Conservation (phyloP, 352 stramenopile genomes). For the Phytophthora pisi region DNA sequence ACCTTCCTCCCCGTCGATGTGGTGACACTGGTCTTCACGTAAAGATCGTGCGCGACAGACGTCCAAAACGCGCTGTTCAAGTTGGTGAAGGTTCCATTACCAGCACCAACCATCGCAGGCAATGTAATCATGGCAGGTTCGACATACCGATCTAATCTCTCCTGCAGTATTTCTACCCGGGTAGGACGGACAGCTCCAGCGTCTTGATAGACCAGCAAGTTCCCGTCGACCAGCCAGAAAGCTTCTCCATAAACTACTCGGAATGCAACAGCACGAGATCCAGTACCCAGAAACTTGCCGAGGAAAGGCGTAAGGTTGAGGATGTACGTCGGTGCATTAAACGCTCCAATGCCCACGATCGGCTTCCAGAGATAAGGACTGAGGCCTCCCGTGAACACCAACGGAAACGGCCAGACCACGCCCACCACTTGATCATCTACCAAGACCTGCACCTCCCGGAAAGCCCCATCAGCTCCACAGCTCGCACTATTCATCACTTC, state of each 20-base stretch:
- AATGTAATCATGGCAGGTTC: constrained; percentile 16
- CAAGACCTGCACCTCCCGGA: constrained; percentile 74
- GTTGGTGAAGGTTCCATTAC: constrained; percentile 17
- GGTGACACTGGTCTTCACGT: constrained; percentile 55
- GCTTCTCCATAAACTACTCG: constrained; percentile 66
- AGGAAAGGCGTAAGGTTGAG: constrained; percentile 80
- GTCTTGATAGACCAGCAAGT: constrained; percentile 65
- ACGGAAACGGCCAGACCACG: constrained; percentile 71
- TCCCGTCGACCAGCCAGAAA: constrained; percentile 75
- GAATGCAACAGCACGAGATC: constrained; percentile 63
- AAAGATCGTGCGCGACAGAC: constrained; percentile 42
- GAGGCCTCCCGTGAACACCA: constrained; percentile 80
- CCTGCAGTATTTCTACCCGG: constrained; percentile 39
- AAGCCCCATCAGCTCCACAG: constrained; percentile 44
- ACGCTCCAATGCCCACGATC: constrained; percentile 71
- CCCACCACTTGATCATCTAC: constrained; percentile 68
- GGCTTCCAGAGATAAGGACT: constrained; percentile 83
- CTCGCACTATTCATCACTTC: background rate
- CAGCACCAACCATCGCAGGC: constrained; percentile 8
- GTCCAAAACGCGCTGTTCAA: constrained; percentile 59
- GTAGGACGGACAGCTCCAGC: constrained; percentile 42
- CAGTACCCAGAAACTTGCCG: constrained; percentile 54
- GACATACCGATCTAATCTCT: constrained; percentile 32
- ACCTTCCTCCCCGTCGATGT: constrained; percentile 61
- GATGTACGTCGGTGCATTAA: constrained; percentile 76